Conservation (phyloP, 495 filamentous ascomycete species). For the Thozetella sp. region DNA sequence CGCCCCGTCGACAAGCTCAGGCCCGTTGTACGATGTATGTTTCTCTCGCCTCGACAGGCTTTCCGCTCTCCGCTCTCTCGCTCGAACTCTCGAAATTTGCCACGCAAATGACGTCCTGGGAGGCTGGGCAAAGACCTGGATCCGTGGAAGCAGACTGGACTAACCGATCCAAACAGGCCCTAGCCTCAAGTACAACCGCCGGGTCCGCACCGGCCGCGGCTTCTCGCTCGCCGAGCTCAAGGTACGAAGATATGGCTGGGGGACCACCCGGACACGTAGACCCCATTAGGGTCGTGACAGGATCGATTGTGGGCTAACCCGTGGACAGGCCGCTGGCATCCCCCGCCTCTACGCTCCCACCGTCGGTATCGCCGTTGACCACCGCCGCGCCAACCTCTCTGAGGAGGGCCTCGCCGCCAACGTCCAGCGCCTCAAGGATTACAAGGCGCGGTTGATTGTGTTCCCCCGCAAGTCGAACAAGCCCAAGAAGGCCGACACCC, state of each 20-base stretch:
- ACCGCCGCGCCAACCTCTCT: slow-evolving; percentile 94
- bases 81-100: slow-evolving; percentile 3
- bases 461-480: slow-evolving; percentile 95
- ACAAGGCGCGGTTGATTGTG: slow-evolving; percentile 91
- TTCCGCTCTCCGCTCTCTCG: background rate
- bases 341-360: slow-evolving; percentile 91
- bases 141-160: background rate
- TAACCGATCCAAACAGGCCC: slow-evolving; percentile 38
- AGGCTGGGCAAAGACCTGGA: background rate
- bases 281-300: background rate
- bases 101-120: slow-evolving; percentile 3
- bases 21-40: slow-evolving; percentile 91
- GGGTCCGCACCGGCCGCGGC: slow-evolving; percentile 92
- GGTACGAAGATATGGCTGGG: slow-evolving; percentile 55
- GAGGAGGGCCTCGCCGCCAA: slow-evolving; percentile 91
- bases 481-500: slow-evolving; percentile 86
- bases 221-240: slow-evolving; percentile 97
- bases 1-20: slow-evolving; percentile 96
- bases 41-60: slow-evolving; percentile 18
- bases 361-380: slow-evolving; percentile 95
- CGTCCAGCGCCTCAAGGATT: slow-evolving; percentile 94
- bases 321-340: slow-evolving; percentile 86
- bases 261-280: background rate
- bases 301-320: slow-evolving; percentile 11
- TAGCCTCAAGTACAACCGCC: slow-evolving; percentile 94